Evolutionary conservation across 106 monocot species (phyloP), one percentile per base, ranked within the genome.

Genomic region (Amphibolis antarctica): DNA sequence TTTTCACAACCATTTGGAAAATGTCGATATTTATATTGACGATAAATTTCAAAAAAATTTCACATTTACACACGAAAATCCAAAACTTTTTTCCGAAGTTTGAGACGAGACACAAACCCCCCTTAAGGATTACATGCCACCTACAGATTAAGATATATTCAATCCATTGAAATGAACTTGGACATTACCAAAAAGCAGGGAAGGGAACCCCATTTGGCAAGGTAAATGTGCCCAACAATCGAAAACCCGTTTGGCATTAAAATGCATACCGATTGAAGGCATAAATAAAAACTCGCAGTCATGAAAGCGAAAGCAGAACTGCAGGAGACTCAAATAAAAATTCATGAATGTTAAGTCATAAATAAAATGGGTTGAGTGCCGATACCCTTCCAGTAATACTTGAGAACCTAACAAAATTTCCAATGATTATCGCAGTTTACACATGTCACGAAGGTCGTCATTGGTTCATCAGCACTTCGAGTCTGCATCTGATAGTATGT

Each of bases 351-450:
- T 23, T 28, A 28, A 30, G 29, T 58, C 28, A 28, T 58, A 58
- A 53, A 28, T 31, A 31, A 28, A 31, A 28, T 5, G 29, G 29
- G 58, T 7, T 30, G 13, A 17, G n/a, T 14, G n/a, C 48, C 10
- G 48, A 49, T 49, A 17, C 48, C 10, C 48, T 2, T 49, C 48
- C 48, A 55, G 55, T 24, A 20, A 5, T 55, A 5, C 20, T 3
- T 55, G 55, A 13, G 1, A 57, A 58, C 1, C 60, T 65, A 87
- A 68, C 87, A 87, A 69, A 87, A 87, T 63, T 87, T 87, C 87
- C 87, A 87, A 69, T 75, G 87, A 45, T 83, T 72, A 49, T 87
- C 78, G 77, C 87, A 87, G 75, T 87, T 83, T 56, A 87, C 87
- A 47, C 87, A 87, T 0, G 87, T 87, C 10, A 87, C 87, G 44